Conservation (phyloP, 75 land plant genomes). For the Pseudotsuga menziesii region DNA sequence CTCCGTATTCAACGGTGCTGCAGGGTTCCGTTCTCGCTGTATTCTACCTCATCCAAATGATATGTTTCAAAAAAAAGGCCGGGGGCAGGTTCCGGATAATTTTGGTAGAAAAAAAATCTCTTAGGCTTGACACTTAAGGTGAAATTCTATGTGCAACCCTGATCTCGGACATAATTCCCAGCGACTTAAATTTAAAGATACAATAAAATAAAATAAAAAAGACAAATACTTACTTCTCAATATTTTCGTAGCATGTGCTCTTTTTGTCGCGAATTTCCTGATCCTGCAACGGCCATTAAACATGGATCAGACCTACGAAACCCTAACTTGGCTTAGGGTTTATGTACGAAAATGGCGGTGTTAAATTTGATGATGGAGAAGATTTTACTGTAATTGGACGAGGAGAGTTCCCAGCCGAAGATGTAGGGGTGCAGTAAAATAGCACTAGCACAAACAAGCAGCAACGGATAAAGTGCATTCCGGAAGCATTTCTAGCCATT, state of each 20-base stretch:
- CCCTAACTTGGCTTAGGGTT: background rate
- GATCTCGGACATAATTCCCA: too few relatives aligned
- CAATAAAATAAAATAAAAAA: too few relatives aligned
- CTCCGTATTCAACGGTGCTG: too few relatives aligned
- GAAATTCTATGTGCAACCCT: too few relatives aligned
- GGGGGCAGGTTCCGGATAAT: too few relatives aligned
- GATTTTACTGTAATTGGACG: slow-evolving; percentile 29
- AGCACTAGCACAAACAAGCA: background rate
- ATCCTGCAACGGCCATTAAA: slow-evolving; percentile 32
- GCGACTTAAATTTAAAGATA: background rate
- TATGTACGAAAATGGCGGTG: background rate
- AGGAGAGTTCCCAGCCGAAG: slow-evolving; percentile 16
- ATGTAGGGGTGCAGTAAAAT: background rate
- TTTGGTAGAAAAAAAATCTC: too few relatives aligned
- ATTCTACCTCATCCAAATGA: too few relatives aligned
- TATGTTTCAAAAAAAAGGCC: too few relatives aligned
- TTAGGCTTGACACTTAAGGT: too few relatives aligned
- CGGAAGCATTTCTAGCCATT: background rate
- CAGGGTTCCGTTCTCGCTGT: too few relatives aligned
- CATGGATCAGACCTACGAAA: background rate
- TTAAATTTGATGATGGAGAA: background rate
- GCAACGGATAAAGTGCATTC: background rate
- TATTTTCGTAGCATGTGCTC: slow-evolving; percentile 56
- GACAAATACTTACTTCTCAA: slow-evolving; percentile 54
- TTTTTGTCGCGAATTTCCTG: slow-evolving; percentile 50